Evolutionary conservation across 192 early-diverging fungal genomes (phyloP).

Genomic region (Phycomyces nitens): DNA sequence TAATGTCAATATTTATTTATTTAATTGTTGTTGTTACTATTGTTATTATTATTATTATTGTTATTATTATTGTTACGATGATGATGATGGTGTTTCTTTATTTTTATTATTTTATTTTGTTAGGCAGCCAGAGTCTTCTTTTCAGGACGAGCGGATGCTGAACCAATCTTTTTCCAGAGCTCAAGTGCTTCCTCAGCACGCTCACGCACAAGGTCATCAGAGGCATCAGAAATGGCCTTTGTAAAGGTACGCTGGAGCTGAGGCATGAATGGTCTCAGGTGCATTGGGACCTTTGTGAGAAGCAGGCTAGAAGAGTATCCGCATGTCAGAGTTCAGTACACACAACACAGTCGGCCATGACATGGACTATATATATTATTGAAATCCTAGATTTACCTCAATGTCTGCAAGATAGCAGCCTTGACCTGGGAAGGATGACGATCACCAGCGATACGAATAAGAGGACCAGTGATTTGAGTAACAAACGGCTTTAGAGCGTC

Average conservation of each 20-base stretch:
- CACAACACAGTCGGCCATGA: too few species aligned
- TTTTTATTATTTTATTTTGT: too few species aligned
- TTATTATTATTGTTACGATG: too few species aligned
- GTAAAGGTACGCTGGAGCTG: constrained; percentile 97
- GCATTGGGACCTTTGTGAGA: constrained; percentile 78
- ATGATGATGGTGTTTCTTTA: too few species aligned
- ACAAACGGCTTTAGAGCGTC: constrained; percentile 84
- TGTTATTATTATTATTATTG: too few species aligned
- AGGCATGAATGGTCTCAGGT: constrained; percentile 95
- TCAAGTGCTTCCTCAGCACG: constrained; percentile 76
- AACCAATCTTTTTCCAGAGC: background rate
- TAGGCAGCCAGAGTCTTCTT: background rate
- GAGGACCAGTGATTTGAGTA: constrained; percentile 92
- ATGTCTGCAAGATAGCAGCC: constrained; percentile 84
- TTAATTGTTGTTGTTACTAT: too few species aligned
- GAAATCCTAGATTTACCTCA: constrained; percentile 56
- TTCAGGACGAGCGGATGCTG: background rate
- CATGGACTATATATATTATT: too few species aligned
- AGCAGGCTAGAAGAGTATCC: constrained; percentile 60
- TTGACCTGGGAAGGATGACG: constrained; percentile 89
- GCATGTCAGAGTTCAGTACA: too few species aligned
- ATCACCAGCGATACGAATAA: constrained; percentile 97
- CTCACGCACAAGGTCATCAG: constrained; percentile 68
- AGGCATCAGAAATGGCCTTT: constrained; percentile 77
- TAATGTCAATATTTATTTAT: too few species aligned